Base-by-base conservation (phyloP, 2,329 filamentous ascomycete genomes). In the Lithohypha guttulata region DNA sequence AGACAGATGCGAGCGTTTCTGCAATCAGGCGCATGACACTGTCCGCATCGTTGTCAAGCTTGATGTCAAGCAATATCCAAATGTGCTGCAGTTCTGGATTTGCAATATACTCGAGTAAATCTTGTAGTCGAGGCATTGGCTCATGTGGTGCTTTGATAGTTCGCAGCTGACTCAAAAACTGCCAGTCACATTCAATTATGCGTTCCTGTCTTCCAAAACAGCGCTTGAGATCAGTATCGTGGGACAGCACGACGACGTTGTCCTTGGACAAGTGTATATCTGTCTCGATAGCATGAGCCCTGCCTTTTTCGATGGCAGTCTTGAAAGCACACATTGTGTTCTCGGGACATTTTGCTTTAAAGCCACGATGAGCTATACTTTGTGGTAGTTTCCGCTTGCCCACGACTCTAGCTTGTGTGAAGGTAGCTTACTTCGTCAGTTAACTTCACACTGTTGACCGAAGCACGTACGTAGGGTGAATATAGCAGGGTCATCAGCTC, bases 1-100 rank as follows among this genome's bases (percentile, higher is more conserved):
- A 54, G 20, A 77, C 68, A 20, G 71, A 59, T 35, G 62, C 61
- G 11, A 94, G 64, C 0, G 80, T 76, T 38, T 72, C 62, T 7
- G 75, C 75, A 21, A 89, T 78, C 32, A 77, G 66, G 21, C 70
- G 61, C 58, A 95, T 77, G n/a, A 95, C 68, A 28, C 76, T 68
- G 11, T 78, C 70, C 0, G 81, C 64, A 46, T 63, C 53, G 38
- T 65, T 62, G 45, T 58, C 53, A 11, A 59, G 42, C 56, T 95
- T 96, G 57, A 96, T 84, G 57, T 96, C 89, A 3, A 96, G 65
- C 44, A 95, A 60, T 4, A 91, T 52, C 87, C 87, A 94, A 7
- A 87, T 67, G 29, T 79, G 59, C 52, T 83, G 75, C 26, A 72
- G 57, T 1, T 69, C 79, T 0, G 78, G 78, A 48, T 73, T 64